phyloP scores from a whole-genome alignment of 2,329 filamentous ascomycete species.

The Didymella pinodella region DNA sequence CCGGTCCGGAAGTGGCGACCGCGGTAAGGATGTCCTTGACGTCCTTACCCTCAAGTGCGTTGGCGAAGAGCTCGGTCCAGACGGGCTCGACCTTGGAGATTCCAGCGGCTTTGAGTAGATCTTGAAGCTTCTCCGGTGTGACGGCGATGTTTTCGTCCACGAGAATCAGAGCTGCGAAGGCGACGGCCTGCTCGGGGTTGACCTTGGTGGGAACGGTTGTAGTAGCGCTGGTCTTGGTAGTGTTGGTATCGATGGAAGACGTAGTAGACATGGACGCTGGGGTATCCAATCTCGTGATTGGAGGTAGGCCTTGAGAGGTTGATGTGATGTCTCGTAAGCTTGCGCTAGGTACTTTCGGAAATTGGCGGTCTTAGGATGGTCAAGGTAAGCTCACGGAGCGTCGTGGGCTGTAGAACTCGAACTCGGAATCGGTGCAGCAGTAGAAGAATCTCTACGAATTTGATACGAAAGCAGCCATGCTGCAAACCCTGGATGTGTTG shows the following conservation, averaged over 20 bases:
- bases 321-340: neutral
- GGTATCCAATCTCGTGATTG: neutral
- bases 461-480: neutral
- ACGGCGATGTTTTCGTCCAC: constrained; percentile 96
- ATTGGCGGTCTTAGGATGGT: neutral
- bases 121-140: constrained; percentile 95
- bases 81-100: constrained; percentile 93
- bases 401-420: neutral
- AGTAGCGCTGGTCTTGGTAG: neutral
- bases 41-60: constrained; percentile 92
- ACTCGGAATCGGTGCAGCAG: constrained; percentile 3
- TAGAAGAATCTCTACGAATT: neutral
- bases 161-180: constrained; percentile 98
- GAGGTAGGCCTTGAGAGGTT: neutral
- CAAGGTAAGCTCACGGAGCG: neutral
- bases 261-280: constrained; percentile 14
- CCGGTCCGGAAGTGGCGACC: constrained; percentile 64
- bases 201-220: constrained; percentile 2
- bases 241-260: neutral
- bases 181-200: constrained; percentile 68
- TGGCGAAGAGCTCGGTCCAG: constrained; percentile 96
- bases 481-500: neutral
- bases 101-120: constrained; percentile 87
- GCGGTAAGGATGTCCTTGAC: constrained; percentile 84
- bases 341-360: neutral